Evolutionary conservation across 2,329 filamentous ascomycete genomes (phyloP).

Genomic region (Simplicillium aogashimaense): DNA sequence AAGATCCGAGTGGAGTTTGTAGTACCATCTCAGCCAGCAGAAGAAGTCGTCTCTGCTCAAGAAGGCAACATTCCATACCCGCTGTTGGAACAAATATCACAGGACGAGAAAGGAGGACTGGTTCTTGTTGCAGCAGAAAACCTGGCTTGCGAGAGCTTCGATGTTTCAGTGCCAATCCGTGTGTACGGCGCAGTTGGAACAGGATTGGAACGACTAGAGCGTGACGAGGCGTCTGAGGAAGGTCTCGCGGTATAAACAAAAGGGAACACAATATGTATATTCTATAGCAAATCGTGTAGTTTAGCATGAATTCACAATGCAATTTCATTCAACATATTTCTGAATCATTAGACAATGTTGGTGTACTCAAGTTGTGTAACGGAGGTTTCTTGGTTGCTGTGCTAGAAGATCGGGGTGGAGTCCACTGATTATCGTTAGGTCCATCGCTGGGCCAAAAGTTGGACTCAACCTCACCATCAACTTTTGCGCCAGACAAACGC

Average conservation of each 20-base stretch:
- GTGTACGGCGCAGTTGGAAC: conserved; percentile 62
- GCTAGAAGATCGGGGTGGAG: too few species aligned
- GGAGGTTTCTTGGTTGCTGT: too few species aligned
- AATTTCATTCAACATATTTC: too few species aligned
- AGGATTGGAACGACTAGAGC: conserved; percentile 44
- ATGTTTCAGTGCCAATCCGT: conserved; percentile 73
- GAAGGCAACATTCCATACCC: conserved; percentile 21
- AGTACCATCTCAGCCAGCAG: conserved; percentile 47
- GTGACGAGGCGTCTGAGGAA: conserved; percentile 42
- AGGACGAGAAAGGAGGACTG: conserved; percentile 65
- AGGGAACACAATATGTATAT: too few species aligned
- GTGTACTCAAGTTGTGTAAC: too few species aligned
- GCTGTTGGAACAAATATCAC: conserved; percentile 69
- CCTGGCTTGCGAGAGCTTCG: conserved; percentile 78
- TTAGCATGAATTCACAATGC: too few species aligned
- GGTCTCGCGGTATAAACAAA: conserved; percentile 25
- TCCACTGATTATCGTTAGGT: too few species aligned
- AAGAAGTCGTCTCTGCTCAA: conserved; percentile 11
- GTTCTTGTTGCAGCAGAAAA: conserved; percentile 71
- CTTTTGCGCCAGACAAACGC: too few species aligned
- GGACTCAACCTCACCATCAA: too few species aligned
- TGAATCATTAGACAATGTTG: too few species aligned
- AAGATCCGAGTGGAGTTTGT: conserved; percentile 87
- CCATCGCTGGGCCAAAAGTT: too few species aligned
- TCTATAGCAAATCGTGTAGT: too few species aligned